Base-by-base conservation (phyloP, 306 rosid species). In the Morella rubra region DNA sequence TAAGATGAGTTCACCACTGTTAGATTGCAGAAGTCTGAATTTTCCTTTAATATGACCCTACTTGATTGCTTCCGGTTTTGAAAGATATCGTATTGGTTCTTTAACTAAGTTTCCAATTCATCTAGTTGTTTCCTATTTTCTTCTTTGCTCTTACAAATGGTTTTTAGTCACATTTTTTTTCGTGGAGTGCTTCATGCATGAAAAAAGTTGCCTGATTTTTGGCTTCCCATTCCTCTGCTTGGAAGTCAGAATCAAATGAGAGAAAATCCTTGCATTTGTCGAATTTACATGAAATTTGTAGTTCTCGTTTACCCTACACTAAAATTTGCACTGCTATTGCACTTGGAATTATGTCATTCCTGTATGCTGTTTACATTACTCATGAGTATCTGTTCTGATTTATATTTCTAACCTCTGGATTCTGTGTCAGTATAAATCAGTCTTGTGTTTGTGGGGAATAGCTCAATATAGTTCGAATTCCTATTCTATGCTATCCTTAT, bases 391-490 rank as follows among this genome's bases (percentile, higher is more conserved):
- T 18, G 24, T 65, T 65, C 27, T 65, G 8, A 24, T 18, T 62
- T 64, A 44, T 44, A 44, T 44, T 44, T 8, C 9, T 5, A 44
- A 44, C 1, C 47, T 2, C 32, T 27, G 32, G 9, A 44, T 44
- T 45, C 49, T 40, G 67, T 61, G 67, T 24, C 8, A 61, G 6
- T 42, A 58, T 74, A 66, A 12, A 45, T 71, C 61, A 14, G 49
- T 65, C 12, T 9, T 51, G 4, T 53, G 62, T 45, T 50, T 51
- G 32, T 75, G 74, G 20, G 73, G 45, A 60, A 65, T 58, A 50
- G 47, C 76, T 61, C 71, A 71, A 54, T 60, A 69, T 55, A 44
- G 51, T 72, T 59, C 16, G 44, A 46, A 58, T 32, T 40, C 55
- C n/a, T 32, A 4, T 68, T 68, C 44, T 56, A 13, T 41, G 9